A percentile compares a stretch with the other conserved stretches of the same genome.
Evolutionary conservation across 2,329 filamentous ascomycete species (phyloP).

Genomic region (Penicillium polonicum): DNA sequence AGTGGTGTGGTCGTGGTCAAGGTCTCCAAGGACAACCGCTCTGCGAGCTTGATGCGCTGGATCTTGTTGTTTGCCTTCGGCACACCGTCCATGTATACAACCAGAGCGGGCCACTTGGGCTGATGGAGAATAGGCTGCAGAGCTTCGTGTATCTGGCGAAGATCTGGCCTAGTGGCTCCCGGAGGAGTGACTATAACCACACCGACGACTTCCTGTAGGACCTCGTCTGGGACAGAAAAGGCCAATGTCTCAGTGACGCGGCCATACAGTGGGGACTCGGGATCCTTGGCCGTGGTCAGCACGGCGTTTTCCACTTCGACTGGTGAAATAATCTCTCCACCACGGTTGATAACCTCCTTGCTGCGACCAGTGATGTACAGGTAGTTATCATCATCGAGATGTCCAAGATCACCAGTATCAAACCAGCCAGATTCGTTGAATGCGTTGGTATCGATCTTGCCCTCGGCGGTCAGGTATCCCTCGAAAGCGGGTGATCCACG

Average conservation of each 20-base stretch:
- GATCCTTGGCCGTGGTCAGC: constrained; percentile 46
- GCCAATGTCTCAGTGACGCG: constrained; percentile 53
- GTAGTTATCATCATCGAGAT: constrained; percentile 53
- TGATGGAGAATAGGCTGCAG: constrained; percentile 52
- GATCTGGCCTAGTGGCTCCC: constrained; percentile 46
- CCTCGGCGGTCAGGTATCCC: constrained; percentile 34
- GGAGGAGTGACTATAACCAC: constrained; percentile 52
- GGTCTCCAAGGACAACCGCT: constrained; percentile 48
- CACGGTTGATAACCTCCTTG: constrained; percentile 59
- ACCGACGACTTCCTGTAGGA: constrained; percentile 58
- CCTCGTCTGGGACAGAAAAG: constrained; percentile 54
- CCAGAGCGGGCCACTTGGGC: constrained; percentile 53
- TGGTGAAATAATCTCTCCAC: constrained; percentile 59
- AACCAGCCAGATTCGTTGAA: constrained; percentile 55
- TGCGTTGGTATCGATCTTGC: constrained; percentile 14
- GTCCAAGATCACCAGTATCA: constrained; percentile 56
- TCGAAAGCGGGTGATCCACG: constrained; percentile 53
- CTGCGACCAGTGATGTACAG: constrained; percentile 56
- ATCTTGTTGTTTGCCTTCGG: constrained; percentile 60
- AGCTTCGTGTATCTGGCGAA: constrained; percentile 50
- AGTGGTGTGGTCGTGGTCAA: constrained; percentile 49
- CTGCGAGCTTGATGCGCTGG: constrained; percentile 53
- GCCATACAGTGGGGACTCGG: constrained; percentile 43
- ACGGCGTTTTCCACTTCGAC: constrained; percentile 61
- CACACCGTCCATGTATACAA: constrained; percentile 57